Conservation (phyloP, 1,284 basidiomycete genomes). For the Trichosporon faecale region DNA sequence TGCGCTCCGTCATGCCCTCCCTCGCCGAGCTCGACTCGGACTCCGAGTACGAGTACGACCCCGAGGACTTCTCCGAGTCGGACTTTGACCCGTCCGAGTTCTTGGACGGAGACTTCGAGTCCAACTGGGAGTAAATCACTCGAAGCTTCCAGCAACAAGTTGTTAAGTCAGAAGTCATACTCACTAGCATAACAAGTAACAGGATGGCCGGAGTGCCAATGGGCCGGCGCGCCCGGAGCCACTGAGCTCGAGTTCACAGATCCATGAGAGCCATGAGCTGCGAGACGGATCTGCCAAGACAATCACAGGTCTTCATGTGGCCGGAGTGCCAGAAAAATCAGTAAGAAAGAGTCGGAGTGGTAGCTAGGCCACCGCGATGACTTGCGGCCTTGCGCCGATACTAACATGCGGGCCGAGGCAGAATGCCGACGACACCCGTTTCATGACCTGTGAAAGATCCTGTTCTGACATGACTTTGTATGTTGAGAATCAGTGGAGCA, state of each 20-base stretch:
- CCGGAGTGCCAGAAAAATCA: neutral
- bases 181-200: neutral
- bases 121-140: neutral
- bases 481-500: too few relatives aligned
- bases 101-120: neutral
- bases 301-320: neutral
- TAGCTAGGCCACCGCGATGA: conserved; percentile 2
- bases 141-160: neutral
- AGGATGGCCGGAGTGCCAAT: neutral
- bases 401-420: neutral
- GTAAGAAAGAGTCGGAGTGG: conserved; percentile 1
- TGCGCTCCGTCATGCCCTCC: neutral
- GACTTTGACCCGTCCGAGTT: neutral
- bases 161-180: conserved; percentile 2
- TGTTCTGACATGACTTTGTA: neutral
- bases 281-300: neutral
- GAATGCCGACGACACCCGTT: neutral
- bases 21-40: neutral
- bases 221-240: too few relatives aligned
- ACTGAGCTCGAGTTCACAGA: neutral
- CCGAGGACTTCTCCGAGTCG: neutral
- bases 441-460: neutral
- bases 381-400: neutral
- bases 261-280: neutral
- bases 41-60: neutral